Evolutionary conservation across 2,329 filamentous ascomycete genomes (phyloP), one percentile per base, ranked within the genome.

Genomic region (Trichoderma koningiopsis): DNA sequence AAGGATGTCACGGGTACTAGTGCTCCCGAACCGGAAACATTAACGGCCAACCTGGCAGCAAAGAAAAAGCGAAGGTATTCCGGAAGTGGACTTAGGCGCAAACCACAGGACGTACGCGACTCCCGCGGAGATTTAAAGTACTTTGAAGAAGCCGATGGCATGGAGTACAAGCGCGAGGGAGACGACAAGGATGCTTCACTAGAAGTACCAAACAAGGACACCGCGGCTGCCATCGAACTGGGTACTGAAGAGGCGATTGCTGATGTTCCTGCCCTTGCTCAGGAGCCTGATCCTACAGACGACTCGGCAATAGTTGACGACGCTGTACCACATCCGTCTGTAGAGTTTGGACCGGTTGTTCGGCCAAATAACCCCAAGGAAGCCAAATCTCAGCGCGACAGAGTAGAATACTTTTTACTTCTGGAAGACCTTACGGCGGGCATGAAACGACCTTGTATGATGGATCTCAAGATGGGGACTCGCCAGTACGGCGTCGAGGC

Each of bases 381-480:
- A 77, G 91, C 91, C 1, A 90, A 92, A 75, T 86, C 85, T 13
- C 86, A 87, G 58, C 82, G 81, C 16, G 85, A 88, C 68, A 89
- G 95, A 37, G 92, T 97, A 5, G 93, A 97, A 75, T 97, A 95
- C 77, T 99, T 99, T 77, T 83, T 99, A 16, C 85, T 99, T 0
- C 83, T 99, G 11, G 96, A 99, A 80, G 96, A 99, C 78, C 86
- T 99, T 59, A 99, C 96, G 1, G 92, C 95, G 2, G 95, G 95
- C 40, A 98, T 99, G 96, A 94, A 93, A 77, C 90, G 92, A 62
- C 96, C 96, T 5, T 98, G 96, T 80, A 97, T 99, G 70, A 91
- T 99, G 79, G 96, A 99, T 77, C 84, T 99, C 71, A 99, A 99
- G 79, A 99, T 99, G 96, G 96, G 96, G 24, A 99, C 96, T 8